phyloP scores from a whole-genome alignment of 331 rosid species.

The Acacia pycnantha region DNA sequence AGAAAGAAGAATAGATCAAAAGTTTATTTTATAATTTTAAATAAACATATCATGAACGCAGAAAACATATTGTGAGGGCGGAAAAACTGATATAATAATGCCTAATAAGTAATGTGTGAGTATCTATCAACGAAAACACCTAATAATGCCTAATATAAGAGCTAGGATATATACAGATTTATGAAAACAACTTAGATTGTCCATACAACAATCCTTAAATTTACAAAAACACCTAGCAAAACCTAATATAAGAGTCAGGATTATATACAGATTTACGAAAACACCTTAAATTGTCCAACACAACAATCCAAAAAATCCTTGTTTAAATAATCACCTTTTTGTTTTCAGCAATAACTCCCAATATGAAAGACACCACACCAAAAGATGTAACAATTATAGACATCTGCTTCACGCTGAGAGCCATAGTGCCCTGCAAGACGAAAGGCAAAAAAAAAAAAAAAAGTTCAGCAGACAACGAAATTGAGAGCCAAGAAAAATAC shows the following conservation, averaged over 20 bases:
- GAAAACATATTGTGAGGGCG: background rate
- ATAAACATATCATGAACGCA: background rate
- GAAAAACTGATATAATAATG: background rate
- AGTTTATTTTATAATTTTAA: background rate
- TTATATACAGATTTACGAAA: background rate
- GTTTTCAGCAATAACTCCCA: conserved; percentile 70
- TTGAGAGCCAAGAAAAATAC: background rate
- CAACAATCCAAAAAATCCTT: background rate
- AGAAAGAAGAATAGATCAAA: background rate
- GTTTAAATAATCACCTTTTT: conserved; percentile 49
- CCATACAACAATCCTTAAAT: background rate
- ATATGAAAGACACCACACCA: conserved; percentile 51
- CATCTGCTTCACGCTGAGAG: conserved; percentile 48
- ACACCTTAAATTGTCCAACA: background rate
- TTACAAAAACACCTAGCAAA: no score
- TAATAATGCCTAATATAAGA: no score
- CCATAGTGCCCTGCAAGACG: conserved; percentile 30
- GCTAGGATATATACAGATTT: no score
- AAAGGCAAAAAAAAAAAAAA: background rate
- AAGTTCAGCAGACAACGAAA: background rate
- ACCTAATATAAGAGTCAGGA: no score
- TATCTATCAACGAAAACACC: background rate
- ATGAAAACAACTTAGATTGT: background rate
- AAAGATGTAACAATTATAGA: conserved; percentile 37
- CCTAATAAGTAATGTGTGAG: background rate